Evolutionary conservation across 2,329 filamentous ascomycete species (phyloP), one percentile per base, ranked within the genome.

Genomic region (Alternaria longipes): DNA sequence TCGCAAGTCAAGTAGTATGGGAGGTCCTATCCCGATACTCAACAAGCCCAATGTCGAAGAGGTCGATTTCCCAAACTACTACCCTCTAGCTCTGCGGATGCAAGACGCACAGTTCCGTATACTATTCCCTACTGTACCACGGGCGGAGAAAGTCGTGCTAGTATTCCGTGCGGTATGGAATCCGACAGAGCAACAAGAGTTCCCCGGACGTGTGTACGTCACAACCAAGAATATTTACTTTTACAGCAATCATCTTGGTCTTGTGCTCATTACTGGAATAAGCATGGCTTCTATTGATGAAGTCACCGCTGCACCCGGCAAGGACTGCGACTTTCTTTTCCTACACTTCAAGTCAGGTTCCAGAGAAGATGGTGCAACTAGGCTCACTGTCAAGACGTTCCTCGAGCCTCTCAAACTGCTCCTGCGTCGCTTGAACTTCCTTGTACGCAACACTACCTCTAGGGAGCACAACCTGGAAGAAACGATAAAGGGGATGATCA

Each of bases 121-220:
- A 56, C 83, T 99, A 0, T 99, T 99, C 79, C 94, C 94, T 0
- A 87, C 89, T 62, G 91, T 93, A 0, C 86, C 89, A 4, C 83
- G 87, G 30, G 87, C 91, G 18, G 93, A 98, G 73, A 93, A 93
- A 76, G 84, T 97, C 8, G 90, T 97, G 3, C 84, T 98, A 51
- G 95, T 99, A 2, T 98, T 98, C 81, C 88, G 94, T 46, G 94
- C 94, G 16, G 92, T 93, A 0, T 99, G 95, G 93, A 90, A 88
- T 70, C 88, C 89, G 1, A 90, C 89, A 67, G 89, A 91, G 55
- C 86, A 89, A 68, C 90, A 91, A 78, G 89, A 91, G 62, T 92
- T 98, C 61, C 90, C 90, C 8, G 90, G 95, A 1, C 88, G 95
- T 54, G 89, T 97, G 24, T 99, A 96, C 76, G 89, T 97, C 61